Evolutionary conservation across 805 yeast species (phyloP).

Genomic region (Trichomonascus vanleenenianus): DNA sequence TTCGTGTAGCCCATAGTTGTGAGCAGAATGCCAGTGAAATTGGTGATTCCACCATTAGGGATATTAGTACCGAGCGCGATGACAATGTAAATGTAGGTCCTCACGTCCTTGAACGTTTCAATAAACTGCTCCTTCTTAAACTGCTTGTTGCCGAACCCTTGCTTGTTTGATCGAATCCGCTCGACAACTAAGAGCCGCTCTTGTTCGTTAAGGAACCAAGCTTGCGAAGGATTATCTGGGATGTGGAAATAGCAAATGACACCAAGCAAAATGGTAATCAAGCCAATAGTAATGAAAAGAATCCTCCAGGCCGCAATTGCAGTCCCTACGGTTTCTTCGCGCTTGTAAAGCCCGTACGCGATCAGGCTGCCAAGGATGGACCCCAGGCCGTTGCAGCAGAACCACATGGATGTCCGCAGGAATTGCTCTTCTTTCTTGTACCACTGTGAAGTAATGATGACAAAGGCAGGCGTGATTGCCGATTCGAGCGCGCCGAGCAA

Average conservation of each 20-base stretch:
- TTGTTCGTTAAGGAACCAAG: conserved; percentile 39
- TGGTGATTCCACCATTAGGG: conserved; percentile 49
- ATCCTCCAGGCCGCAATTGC: conserved; percentile 42
- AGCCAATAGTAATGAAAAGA: conserved; percentile 51
- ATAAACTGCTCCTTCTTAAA: conserved; percentile 47
- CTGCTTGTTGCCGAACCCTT: conserved; percentile 47
- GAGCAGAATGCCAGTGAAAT: conserved; percentile 37
- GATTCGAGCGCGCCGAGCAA: conserved; percentile 47
- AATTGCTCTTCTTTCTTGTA: conserved; percentile 44
- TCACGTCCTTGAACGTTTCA: conserved; percentile 43
- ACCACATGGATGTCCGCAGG: conserved; percentile 35
- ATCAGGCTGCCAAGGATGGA: conserved; percentile 39
- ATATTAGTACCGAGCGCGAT: conserved; percentile 33
- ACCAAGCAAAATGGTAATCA: conserved; percentile 39
- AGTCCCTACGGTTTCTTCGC: conserved; percentile 23
- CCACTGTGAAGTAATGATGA: conserved; percentile 51
- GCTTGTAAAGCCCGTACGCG: conserved; percentile 36
- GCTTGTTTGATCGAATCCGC: conserved; percentile 45
- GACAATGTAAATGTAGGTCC: conserved; percentile 41
- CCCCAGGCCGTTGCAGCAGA: conserved; percentile 38
- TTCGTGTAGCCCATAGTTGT: conserved; percentile 7
- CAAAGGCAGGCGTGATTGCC: conserved; percentile 50
- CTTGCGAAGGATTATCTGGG: conserved; percentile 48
- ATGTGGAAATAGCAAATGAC: conserved; percentile 24
- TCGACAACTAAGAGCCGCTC: conserved; percentile 43